Conservation (phyloP, 805 yeast genomes). For the Yamadazyma insecticola region DNA sequence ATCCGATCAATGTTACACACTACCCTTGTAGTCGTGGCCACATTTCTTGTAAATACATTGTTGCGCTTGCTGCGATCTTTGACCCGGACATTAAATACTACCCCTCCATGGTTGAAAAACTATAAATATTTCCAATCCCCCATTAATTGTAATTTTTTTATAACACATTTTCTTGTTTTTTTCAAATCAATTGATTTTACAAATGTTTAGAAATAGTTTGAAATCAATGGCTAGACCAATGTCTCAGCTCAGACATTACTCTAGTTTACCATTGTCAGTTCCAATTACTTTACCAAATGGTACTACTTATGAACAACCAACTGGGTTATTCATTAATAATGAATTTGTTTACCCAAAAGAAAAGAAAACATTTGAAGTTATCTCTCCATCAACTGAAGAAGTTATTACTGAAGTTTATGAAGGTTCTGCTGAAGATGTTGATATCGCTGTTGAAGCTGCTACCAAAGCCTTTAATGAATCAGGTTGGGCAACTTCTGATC, state of each 20-base stretch:
- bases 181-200: neutral
- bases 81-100: too few species aligned
- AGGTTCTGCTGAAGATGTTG: slow-evolving; percentile 76
- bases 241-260: slow-evolving; percentile 18
- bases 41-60: too few species aligned
- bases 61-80: too few species aligned
- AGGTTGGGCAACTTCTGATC: slow-evolving; percentile 65
- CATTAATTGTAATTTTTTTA: too few species aligned
- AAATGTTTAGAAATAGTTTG: too few species aligned
- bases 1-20: too few species aligned
- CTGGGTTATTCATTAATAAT: slow-evolving; percentile 85
- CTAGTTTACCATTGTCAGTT: slow-evolving; percentile 34
- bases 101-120: too few species aligned
- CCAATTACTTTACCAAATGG: slow-evolving; percentile 69
- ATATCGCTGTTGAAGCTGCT: slow-evolving; percentile 84
- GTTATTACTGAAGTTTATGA: slow-evolving; percentile 65
- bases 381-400: slow-evolving; percentile 70
- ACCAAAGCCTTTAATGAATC: slow-evolving; percentile 60
- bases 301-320: slow-evolving; percentile 67
- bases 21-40: too few species aligned
- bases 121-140: too few species aligned
- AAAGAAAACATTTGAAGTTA: slow-evolving; percentile 55
- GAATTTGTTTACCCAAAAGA: slow-evolving; percentile 62
- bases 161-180: too few species aligned
- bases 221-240: slow-evolving; percentile 2